A percentile compares a stretch with the other conserved stretches of the same genome.
phyloP scores from a whole-genome alignment of 441 rosid genomes.

The Geranium incanum region DNA sequence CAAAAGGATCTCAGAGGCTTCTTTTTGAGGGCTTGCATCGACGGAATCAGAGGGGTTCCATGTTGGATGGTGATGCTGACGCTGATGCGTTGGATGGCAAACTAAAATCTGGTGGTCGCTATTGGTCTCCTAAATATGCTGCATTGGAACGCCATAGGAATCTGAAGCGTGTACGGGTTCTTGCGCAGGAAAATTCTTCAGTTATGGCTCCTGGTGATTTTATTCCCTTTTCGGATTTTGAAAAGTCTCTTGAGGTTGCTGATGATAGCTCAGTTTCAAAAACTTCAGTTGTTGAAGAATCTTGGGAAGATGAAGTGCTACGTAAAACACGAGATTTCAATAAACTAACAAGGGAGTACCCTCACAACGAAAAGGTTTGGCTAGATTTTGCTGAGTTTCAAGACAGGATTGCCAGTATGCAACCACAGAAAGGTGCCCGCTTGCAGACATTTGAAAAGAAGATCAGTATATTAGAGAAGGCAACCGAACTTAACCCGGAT shows the following conservation, averaged over 20 bases:
- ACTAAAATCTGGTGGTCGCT: slow-evolving; percentile 64
- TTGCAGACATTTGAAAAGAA: slow-evolving; percentile 84
- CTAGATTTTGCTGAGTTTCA: slow-evolving; percentile 75
- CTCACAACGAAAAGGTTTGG: slow-evolving; percentile 74
- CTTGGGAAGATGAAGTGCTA: slow-evolving; percentile 89
- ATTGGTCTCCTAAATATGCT: slow-evolving; percentile 75
- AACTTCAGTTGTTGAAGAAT: slow-evolving; percentile 46
- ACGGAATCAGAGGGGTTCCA: slow-evolving; percentile 29
- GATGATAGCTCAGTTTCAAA: slow-evolving; percentile 28
- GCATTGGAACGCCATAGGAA: slow-evolving; percentile 60
- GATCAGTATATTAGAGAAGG: slow-evolving; percentile 88
- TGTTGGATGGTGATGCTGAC: slow-evolving; percentile 58
- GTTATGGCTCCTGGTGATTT: slow-evolving; percentile 38
- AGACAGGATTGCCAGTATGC: slow-evolving; percentile 67
- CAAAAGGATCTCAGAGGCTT: slow-evolving; percentile 26
- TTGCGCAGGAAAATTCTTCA: slow-evolving; percentile 34
- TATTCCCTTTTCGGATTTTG: slow-evolving; percentile 48
- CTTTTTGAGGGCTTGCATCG: slow-evolving; percentile 32
- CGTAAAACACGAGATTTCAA: slow-evolving; percentile 77
- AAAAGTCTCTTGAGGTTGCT: slow-evolving; percentile 27
- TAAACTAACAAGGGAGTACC: slow-evolving; percentile 61
- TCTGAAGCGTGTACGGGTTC: slow-evolving; percentile 46
- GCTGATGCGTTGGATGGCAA: slow-evolving; percentile 51
- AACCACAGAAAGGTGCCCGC: slow-evolving; percentile 74
- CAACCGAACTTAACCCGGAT: slow-evolving; percentile 73